phyloP scores from a whole-genome alignment of 1,284 basidiomycete species.

The Cryptococcus hybrid region DNA sequence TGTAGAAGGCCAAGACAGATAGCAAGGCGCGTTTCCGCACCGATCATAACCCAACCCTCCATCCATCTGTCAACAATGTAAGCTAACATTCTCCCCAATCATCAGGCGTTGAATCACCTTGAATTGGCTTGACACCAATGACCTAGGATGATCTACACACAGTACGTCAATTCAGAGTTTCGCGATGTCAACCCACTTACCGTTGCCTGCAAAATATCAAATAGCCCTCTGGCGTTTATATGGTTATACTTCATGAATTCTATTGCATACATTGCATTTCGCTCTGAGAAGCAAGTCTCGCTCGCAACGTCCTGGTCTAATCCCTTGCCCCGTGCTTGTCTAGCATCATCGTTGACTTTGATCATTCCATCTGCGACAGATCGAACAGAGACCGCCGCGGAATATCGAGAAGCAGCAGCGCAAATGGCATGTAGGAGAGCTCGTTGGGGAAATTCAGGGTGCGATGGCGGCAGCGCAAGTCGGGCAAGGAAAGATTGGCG shows the following conservation, averaged over 20 bases:
- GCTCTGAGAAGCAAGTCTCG: constrained; percentile 28
- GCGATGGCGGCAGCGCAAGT: constrained; percentile 49
- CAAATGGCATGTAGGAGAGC: constrained; percentile 51
- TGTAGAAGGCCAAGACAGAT: constrained; percentile 31
- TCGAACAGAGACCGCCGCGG: constrained; percentile 27
- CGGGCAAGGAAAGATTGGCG: constrained; percentile 40
- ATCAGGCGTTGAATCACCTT: background rate
- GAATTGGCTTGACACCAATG: constrained; percentile 28
- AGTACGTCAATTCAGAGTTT: background rate
- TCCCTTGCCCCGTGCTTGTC: constrained; percentile 7
- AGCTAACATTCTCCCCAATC: background rate
- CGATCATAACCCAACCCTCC: constrained; percentile 36
- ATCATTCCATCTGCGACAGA: constrained; percentile 21
- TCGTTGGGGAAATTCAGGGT: constrained; percentile 48
- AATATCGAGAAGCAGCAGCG: constrained; percentile 44
- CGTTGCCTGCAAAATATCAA: constrained; percentile 35
- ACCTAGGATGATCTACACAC: constrained; percentile 16
- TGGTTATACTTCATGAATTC: constrained; percentile 20
- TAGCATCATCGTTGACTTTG: constrained; percentile 13
- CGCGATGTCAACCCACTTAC: constrained; percentile 4
- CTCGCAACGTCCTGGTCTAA: constrained; percentile 16
- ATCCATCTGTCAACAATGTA: constrained; percentile 25
- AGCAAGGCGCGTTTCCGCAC: constrained; percentile 18
- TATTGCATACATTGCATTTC: constrained; percentile 23
- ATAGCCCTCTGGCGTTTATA: constrained; percentile 15